phyloP scores from a whole-genome alignment of 2,329 filamentous ascomycete genomes.

The Aspergillus transmontanensis region DNA sequence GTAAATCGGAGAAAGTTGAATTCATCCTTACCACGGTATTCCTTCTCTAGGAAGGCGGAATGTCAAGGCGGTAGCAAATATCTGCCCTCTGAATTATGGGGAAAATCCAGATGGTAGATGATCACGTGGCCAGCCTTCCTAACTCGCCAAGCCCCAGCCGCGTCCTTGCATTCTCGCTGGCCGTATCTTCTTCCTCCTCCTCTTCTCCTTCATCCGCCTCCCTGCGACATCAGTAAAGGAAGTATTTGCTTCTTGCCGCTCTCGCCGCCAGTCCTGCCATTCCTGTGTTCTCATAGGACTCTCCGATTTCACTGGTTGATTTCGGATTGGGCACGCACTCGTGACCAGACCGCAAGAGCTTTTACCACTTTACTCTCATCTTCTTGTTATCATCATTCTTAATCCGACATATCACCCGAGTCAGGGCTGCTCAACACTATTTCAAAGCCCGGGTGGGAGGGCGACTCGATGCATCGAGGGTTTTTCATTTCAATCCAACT shows the following conservation, averaged over 20 bases:
- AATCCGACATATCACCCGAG: slow-evolving; percentile 16
- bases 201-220: background rate
- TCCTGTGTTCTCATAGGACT: slow-evolving; percentile 27
- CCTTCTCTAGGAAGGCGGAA: too few relatives aligned
- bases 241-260: slow-evolving; percentile 18
- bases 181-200: background rate
- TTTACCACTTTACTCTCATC: slow-evolving; percentile 15
- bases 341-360: slow-evolving; percentile 22
- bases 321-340: slow-evolving; percentile 22
- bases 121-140: background rate
- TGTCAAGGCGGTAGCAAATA: too few relatives aligned
- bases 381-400: slow-evolving; percentile 9
- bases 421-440: slow-evolving; percentile 25
- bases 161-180: background rate
- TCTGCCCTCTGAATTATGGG: background rate
- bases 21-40: too few relatives aligned
- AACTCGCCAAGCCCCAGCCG: background rate
- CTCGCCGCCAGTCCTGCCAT: slow-evolving; percentile 25
- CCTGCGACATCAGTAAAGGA: slow-evolving; percentile 10
- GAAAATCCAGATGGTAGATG: background rate
- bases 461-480: slow-evolving; percentile 27
- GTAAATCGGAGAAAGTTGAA: too few relatives aligned
- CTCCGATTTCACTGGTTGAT: slow-evolving; percentile 22
- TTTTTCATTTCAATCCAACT: slow-evolving; percentile 10
- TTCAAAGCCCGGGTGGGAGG: slow-evolving; percentile 28